phyloP scores from a whole-genome alignment of 106 monocot species.

The Phalaenopsis aphrodite region DNA sequence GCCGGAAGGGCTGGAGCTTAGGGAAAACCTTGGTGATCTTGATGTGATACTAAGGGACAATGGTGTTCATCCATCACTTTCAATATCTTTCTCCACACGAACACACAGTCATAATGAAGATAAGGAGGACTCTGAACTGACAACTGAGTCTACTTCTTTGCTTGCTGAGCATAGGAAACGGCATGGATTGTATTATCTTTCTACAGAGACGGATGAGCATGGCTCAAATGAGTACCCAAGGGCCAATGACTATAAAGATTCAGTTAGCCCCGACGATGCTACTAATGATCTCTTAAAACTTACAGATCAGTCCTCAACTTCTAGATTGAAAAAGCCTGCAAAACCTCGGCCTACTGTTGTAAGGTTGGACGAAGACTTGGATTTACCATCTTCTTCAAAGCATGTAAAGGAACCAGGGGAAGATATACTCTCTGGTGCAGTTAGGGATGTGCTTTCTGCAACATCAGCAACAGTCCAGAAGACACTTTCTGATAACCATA shows the following conservation, averaged over 20 bases:
- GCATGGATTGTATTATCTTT: conserved; percentile 83
- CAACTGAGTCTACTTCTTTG: conserved; percentile 40
- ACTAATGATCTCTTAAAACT: conserved; percentile 39
- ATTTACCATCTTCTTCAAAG: conserved; percentile 14
- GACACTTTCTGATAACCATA: conserved; percentile 15
- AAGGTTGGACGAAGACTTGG: conserved; percentile 62
- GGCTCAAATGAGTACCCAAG: conserved; percentile 57
- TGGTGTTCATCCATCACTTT: conserved; percentile 13
- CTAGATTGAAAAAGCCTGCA: conserved; percentile 33
- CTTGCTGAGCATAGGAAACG: conserved; percentile 73
- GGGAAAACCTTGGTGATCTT: conserved; percentile 67
- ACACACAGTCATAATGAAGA: conserved; percentile 12
- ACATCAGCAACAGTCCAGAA: conserved; percentile 14
- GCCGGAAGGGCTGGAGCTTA: conserved; percentile 59
- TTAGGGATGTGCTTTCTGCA: conserved; percentile 39
- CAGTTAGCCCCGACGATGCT: conserved; percentile 16
- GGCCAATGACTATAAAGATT: conserved; percentile 33
- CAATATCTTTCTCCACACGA: conserved; percentile 34
- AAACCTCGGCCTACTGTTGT: conserved; percentile 81
- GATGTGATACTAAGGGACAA: conserved; percentile 31
- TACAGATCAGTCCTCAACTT: conserved; percentile 25
- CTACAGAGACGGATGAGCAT: conserved; percentile 39
- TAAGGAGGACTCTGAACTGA: conserved; percentile 19
- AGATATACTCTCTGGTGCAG: conserved; percentile 53
- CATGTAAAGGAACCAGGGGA: conserved; percentile 22